Evolutionary conservation across 1,284 basidiomycete species (phyloP).

Genomic region (Malassezia yamatoensis): DNA sequence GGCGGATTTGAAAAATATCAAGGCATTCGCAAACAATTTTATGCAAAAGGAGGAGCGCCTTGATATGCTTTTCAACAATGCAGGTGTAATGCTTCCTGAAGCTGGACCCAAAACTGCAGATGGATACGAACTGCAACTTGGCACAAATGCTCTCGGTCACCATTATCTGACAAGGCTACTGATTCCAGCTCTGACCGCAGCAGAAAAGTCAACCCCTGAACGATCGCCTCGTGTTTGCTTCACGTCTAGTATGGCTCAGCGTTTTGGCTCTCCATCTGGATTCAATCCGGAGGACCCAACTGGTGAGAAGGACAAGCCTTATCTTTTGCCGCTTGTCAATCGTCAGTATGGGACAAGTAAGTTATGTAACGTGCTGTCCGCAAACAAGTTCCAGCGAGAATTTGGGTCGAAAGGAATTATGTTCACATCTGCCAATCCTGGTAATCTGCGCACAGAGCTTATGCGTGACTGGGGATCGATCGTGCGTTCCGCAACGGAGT

Average conservation of each 20-base stretch:
- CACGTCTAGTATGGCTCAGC: constrained; percentile 24
- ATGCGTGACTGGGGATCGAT: constrained; percentile 3
- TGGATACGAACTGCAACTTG: constrained; percentile 31
- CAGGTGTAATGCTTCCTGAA: constrained; percentile 22
- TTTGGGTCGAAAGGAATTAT: constrained; percentile 18
- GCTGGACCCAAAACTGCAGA: constrained; percentile 17
- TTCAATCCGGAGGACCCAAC: constrained; percentile 8
- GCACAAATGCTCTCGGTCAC: constrained; percentile 29
- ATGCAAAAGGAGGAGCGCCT: constrained; percentile 17
- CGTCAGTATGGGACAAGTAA: constrained; percentile 22
- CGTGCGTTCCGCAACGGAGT: not conserved
- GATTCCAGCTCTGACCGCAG: constrained; percentile 18
- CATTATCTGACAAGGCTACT: constrained; percentile 26
- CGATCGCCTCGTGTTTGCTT: constrained; percentile 18
- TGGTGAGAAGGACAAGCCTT: not conserved
- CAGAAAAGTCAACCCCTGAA: constrained; percentile 1
- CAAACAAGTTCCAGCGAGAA: constrained; percentile 11
- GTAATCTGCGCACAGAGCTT: constrained; percentile 17
- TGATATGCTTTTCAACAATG: constrained; percentile 29
- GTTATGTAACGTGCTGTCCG: constrained; percentile 14
- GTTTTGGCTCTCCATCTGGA: constrained; percentile 4
- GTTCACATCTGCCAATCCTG: constrained; percentile 21
- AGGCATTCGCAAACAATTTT: constrained; percentile 19
- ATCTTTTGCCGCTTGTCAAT: constrained; percentile 4
- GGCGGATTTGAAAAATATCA: constrained; percentile 19